Evolutionary conservation across 2,329 filamentous ascomycete species (phyloP), one percentile per base, ranked within the genome.

Genomic region (Aspergillus viridinutans): DNA sequence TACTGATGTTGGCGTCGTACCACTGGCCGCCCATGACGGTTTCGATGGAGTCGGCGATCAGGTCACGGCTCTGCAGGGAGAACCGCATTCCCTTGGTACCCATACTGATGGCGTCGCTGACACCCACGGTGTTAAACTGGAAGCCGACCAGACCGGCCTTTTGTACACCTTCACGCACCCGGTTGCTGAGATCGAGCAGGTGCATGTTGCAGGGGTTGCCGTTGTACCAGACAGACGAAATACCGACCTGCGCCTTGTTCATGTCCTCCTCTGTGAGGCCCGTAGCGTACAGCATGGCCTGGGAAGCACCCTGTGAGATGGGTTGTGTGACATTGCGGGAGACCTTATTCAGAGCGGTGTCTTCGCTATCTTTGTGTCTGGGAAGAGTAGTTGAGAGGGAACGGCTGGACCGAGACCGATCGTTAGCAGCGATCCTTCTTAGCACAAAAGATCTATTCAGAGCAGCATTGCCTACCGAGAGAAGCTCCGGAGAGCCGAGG

Each of bases 201-300:
- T 99, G 94, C 93, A 97, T 99, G 80, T 99, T 99, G 82, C 94
- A 99, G 26, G 94, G 94, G 79, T 99, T 99, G 57, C 94, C 94
- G 67, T 91, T 89, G 78, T 93, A 97, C 94, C 94, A 99, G 59
- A 97, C 92, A 5, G 92, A 97, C 45, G 93, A 96, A 73, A 99
- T 97, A 65, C 94, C 94, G 66, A 99, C 88, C 80, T 99, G 95
- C 26, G 94, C 89, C 81, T 97, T 99, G 80, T 89, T 88, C 87
- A 97, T 90, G 76, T 96, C 92, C 56, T 83, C 83, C 71, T 96
- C 90, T 45, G 80, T 85, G 68, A 99, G 81, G 54, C 95, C 95
- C 1, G 93, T 97, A 65, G 90, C 94, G 81, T 96, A 99, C 56
- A 99, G 83, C 95, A 99, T 99, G 63, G 95, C 94, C 80, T 99